Evolutionary conservation across 441 rosid genomes (phyloP).

Genomic region (Hypseocharis bilobata): DNA sequence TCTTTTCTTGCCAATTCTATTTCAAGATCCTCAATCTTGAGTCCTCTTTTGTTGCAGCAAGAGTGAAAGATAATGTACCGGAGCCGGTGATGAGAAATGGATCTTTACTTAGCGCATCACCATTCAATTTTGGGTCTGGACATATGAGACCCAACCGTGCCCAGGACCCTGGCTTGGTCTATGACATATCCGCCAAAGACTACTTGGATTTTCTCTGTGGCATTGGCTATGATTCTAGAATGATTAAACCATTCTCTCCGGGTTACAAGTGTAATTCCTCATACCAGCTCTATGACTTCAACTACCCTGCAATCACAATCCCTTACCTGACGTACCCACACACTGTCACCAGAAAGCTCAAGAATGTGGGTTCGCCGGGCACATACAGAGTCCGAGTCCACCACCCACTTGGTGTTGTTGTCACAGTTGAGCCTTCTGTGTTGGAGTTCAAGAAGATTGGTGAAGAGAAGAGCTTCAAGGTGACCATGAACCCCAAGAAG

Average conservation of each 20-base stretch:
- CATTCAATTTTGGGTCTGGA: conserved; percentile 50
- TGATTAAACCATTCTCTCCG: conserved; percentile 22
- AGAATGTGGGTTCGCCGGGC: conserved; percentile 43
- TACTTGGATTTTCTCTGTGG: conserved; percentile 55
- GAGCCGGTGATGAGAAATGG: conserved; percentile 29
- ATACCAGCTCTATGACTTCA: conserved; percentile 27
- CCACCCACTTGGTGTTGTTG: conserved; percentile 36
- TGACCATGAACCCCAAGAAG: conserved; percentile 25
- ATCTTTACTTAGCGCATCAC: conserved; percentile 29
- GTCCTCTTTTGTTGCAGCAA: no score
- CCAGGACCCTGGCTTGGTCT: conserved; percentile 50
- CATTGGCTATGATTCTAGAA: conserved; percentile 39
- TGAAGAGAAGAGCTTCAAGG: conserved; percentile 41
- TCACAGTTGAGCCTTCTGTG: conserved; percentile 29
- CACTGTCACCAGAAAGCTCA: conserved; percentile 33
- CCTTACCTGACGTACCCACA: conserved; percentile 24
- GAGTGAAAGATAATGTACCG: not conserved
- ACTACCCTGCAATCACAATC: conserved; percentile 55
- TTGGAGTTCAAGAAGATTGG: conserved; percentile 30
- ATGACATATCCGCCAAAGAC: conserved; percentile 35
- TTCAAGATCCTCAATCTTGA: no score
- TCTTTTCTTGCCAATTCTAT: no score
- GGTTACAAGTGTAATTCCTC: conserved; percentile 25
- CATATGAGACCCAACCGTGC: conserved; percentile 61
- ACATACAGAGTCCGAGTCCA: conserved; percentile 26